These are phyloP conservation scores for Leishmania braziliensis DNA, from an alignment of 208 protist genomes.

Conservation along the genomic window DNA sequence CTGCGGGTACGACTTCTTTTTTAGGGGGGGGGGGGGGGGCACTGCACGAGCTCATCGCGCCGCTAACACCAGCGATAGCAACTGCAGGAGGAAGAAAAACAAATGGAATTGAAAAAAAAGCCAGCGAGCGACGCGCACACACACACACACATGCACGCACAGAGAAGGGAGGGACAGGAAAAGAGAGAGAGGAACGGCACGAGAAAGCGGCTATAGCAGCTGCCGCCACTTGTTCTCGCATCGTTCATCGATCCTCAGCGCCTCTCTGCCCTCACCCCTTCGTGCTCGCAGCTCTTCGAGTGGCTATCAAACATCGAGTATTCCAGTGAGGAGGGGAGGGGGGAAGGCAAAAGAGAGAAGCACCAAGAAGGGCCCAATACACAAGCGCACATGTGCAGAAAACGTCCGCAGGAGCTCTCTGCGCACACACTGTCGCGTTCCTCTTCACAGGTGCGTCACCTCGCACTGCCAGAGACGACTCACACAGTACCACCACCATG, in stretches of 20 bases:
- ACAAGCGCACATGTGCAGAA: background rate
- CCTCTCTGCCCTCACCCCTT: background rate
- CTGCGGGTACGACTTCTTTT: background rate
- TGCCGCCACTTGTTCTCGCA: background rate
- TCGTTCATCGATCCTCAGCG: background rate
- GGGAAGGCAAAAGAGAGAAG: background rate
- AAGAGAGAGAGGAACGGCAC: background rate
- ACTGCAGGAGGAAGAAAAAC: background rate
- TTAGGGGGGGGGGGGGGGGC: background rate
- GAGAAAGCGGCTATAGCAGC: background rate
- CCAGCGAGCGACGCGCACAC: background rate
- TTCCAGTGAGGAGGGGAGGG: background rate
- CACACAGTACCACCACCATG: background rate
- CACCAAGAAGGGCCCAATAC: background rate
- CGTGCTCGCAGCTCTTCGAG: background rate
- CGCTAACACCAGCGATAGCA: background rate
- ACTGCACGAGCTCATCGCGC: background rate
- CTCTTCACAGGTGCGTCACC: background rate
- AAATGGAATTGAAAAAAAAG: background rate
- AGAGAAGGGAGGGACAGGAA: background rate
- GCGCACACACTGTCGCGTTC: background rate
- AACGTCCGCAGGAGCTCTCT: background rate
- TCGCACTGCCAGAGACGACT: background rate
- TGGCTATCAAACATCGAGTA: slow-evolving; percentile 10
- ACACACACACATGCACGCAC: background rate